Conservation (phyloP, 345 rosid species). For the Cardamine resedifolia region DNA sequence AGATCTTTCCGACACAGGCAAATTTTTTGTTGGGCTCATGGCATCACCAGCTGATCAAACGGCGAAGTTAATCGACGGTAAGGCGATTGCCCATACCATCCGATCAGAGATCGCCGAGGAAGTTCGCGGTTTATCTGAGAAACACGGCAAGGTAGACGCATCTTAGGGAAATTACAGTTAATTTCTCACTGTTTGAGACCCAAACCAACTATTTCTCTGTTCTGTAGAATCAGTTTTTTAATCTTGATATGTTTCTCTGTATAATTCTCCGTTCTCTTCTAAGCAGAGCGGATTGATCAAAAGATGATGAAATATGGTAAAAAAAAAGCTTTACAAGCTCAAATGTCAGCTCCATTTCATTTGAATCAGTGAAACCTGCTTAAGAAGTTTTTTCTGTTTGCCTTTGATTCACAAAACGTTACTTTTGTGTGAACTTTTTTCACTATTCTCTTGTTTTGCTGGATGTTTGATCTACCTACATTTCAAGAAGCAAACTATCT, state of each 20-base stretch:
- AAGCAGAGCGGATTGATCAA: slow-evolving; percentile 10
- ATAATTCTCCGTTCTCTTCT: not conserved
- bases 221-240: not conserved
- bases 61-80: slow-evolving; percentile 74
- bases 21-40: slow-evolving; percentile 34
- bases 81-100: slow-evolving; percentile 71
- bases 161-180: not conserved
- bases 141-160: slow-evolving; percentile 63
- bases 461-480: not conserved
- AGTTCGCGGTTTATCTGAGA: slow-evolving; percentile 57
- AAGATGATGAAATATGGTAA: not conserved
- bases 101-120: slow-evolving; percentile 82
- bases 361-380: not conserved
- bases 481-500: not conserved
- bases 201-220: not conserved
- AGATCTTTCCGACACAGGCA: not conserved
- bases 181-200: not conserved
- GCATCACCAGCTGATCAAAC: slow-evolving; percentile 52
- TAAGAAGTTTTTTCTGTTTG: not conserved
- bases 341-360: slow-evolving; percentile 3
- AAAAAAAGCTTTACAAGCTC: not conserved
- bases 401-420: not conserved
- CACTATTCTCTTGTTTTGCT: not conserved
- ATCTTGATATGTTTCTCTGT: not conserved
- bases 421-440: not conserved